These are phyloP conservation scores for Crotalaria pallida DNA, from an alignment of 306 rosid genomes.

Conservation along the genomic window DNA sequence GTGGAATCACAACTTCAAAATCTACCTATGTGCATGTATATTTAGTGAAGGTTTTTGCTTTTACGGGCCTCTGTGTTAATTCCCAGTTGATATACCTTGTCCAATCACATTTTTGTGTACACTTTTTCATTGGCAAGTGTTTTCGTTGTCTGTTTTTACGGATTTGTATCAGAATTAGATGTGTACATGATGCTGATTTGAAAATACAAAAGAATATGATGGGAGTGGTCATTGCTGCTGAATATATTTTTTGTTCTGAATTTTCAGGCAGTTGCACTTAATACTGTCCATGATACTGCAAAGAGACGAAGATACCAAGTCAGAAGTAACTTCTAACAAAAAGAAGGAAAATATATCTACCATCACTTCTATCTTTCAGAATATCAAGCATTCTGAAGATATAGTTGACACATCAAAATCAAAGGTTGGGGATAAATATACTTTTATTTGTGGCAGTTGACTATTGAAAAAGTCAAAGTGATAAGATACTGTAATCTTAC, in stretches of 20 bases:
- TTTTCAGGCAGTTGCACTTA: constrained; percentile 77
- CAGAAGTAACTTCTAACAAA: constrained; percentile 48
- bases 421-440: constrained; percentile 50
- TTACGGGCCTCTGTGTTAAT: constrained; percentile 1
- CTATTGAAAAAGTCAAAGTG: neutral
- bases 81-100: neutral
- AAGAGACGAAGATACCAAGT: constrained; percentile 79
- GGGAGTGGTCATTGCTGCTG: constrained; percentile 18
- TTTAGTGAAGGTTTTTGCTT: neutral
- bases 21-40: neutral
- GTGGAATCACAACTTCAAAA: neutral
- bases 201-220: constrained; percentile 12
- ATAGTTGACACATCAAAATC: constrained; percentile 64
- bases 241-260: constrained; percentile 10
- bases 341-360: constrained; percentile 59
- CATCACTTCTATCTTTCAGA: constrained; percentile 54
- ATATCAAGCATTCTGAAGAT: constrained; percentile 82
- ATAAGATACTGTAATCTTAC: constrained; percentile 25
- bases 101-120: neutral
- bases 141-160: neutral
- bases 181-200: constrained; percentile 6
- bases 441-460: neutral
- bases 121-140: neutral
- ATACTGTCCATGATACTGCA: constrained; percentile 69
- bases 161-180: neutral